phyloP scores from a whole-genome alignment of 257 asterid species.

The Plantago elongata region DNA sequence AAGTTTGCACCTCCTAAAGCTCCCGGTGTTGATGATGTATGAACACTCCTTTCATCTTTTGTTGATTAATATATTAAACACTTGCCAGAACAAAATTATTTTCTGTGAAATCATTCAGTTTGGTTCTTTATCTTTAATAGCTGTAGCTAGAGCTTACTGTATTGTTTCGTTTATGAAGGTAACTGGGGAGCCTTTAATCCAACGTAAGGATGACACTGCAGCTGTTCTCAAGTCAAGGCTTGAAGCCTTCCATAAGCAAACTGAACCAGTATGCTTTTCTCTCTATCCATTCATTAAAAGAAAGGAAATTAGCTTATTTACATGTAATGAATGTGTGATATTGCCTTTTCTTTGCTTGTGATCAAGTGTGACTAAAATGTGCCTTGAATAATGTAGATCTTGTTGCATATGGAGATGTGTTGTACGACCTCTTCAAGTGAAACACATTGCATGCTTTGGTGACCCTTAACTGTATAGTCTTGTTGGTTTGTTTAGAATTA shows the following conservation, averaged over 20 bases:
- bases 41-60: neutral
- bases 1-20: slow-evolving; percentile 83
- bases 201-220: slow-evolving; percentile 90
- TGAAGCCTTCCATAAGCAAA: slow-evolving; percentile 85
- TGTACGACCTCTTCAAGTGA: too few species aligned
- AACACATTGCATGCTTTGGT: too few species aligned
- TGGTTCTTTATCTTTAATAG: slow-evolving; percentile 1
- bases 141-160: slow-evolving; percentile 22
- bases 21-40: slow-evolving; percentile 67
- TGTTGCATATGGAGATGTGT: too few species aligned
- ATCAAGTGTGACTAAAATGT: too few species aligned
- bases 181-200: slow-evolving; percentile 85
- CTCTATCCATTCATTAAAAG: slow-evolving; percentile 4
- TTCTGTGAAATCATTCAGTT: slow-evolving; percentile 6
- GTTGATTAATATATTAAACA: neutral
- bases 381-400: too few species aligned
- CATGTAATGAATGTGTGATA: too few species aligned
- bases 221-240: slow-evolving; percentile 94
- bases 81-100: neutral
- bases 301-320: neutral
- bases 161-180: slow-evolving; percentile 32
- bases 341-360: too few species aligned
- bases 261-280: slow-evolving; percentile 62
- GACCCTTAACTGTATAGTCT: too few species aligned
- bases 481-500: too few species aligned